Evolutionary conservation across 73 alveolate species (phyloP), one percentile per base, ranked within the genome.

Genomic region (Paramecium octaurelia): DNA sequence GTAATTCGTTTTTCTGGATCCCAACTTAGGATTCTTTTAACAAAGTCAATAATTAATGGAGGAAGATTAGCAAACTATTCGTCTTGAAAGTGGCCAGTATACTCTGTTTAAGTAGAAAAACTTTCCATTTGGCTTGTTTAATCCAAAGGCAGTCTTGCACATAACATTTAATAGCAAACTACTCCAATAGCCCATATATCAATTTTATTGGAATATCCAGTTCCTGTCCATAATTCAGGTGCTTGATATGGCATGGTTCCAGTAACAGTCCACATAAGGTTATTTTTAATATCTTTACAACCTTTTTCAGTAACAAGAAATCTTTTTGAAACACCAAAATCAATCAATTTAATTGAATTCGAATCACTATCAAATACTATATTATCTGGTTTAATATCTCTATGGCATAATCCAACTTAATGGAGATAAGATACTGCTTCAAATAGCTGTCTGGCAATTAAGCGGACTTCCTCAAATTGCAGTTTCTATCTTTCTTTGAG

Each of bases 151-250:
- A 85, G 38, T 20, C 31, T 58, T 24, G 93, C 95, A 60, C 85
- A 88, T 27, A 92, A 54, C 94, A 93, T 77, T 40, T 92, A 88
- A 80, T 86, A 93, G 23, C 85, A 86, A 31, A 93, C 60, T 36
- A 93, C 96, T 10, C 99, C 99, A 38, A 97, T 80, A 29, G 99
- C 98, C 99, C 99, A 97, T 20, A 95, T 90, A 88, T 97, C 99
- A 29, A 97, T 96, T 46, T 92, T 88, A 60, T 96, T 95, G 58
- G 96, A 96, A 88, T 97, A 97, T 12, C 98, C 98, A 3, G 86
- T 73, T 35, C 96, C 93, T 20, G 93, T 58, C 48, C 97, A 94
- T 86, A 97, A 93, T 88, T 97, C 99, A 0, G 99, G 99, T 0
- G 99, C 99, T 86, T 95, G 92, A 93, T 97, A 97, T 84, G 96